phyloP scores from a whole-genome alignment of 805 yeast species.

The Myxozyma nipponensis region DNA sequence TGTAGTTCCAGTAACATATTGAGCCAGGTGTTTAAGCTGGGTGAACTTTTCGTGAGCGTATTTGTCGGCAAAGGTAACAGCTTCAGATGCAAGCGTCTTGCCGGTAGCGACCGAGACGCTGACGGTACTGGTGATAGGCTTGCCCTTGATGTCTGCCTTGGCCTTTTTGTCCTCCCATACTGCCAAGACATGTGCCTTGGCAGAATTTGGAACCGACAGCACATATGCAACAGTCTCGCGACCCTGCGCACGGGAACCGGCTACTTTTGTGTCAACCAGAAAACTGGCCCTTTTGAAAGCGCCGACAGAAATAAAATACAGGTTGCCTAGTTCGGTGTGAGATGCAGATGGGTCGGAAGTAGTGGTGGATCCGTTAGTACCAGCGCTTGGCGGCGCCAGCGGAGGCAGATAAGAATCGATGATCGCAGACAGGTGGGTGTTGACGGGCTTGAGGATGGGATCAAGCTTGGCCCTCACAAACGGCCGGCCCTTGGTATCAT shows the following conservation, averaged over 20 bases:
- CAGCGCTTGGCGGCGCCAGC: conserved; percentile 1
- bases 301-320: conserved; percentile 15
- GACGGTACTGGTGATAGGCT: conserved; percentile 18
- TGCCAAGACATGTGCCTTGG: conserved; percentile 20
- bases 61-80: conserved; percentile 14
- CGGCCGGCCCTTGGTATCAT: conserved; percentile 61
- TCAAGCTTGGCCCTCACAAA: conserved; percentile 59
- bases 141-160: conserved; percentile 11
- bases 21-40: conserved; percentile 9
- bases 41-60: conserved; percentile 15
- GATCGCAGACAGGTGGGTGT: conserved; percentile 48
- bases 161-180: conserved; percentile 24
- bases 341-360: conserved; percentile 1
- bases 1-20: background rate
- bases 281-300: conserved; percentile 22
- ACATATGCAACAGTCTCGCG: conserved; percentile 18
- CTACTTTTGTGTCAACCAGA: conserved; percentile 17
- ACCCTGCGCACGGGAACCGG: conserved; percentile 13
- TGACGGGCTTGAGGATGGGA: conserved; percentile 60
- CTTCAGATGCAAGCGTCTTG: conserved; percentile 16
- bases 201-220: conserved; percentile 18
- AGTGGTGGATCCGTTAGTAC: background rate
- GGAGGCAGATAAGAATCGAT: conserved; percentile 47
- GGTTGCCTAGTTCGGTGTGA: conserved; percentile 22
- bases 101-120: conserved; percentile 22